Percentiles rank a stretch among this genome's conserved stretches.
These are phyloP conservation scores for Dictyostelium discoideum DNA, from an alignment of 78 protist genomes.

Conservation along the genomic window DNA sequence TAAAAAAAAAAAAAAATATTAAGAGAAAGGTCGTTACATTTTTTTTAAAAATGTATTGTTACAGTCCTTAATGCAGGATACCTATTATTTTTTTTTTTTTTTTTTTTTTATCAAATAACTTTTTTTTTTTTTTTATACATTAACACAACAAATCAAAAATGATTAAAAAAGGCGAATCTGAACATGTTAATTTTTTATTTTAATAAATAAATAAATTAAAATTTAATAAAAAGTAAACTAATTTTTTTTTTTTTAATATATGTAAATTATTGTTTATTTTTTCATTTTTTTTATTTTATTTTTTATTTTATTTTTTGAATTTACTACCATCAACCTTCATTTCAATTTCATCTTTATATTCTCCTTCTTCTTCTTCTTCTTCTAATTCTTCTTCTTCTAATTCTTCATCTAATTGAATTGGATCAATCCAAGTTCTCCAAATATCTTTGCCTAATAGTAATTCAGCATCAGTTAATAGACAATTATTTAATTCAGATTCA, in stretches of 20 bases:
- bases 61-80: neutral
- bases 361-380: neutral
- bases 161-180: neutral
- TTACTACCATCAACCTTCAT: no score
- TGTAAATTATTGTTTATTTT: no score
- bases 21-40: neutral
- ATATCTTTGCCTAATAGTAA: slow-evolving; percentile 27
- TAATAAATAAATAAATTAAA: no score
- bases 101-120: neutral
- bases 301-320: no score
- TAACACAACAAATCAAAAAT: neutral
- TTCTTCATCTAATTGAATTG: slow-evolving; percentile 43
- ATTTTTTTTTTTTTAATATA: no score
- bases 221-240: no score
- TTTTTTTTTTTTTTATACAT: neutral
- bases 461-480: slow-evolving; percentile 90
- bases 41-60: neutral
- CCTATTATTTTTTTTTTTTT: neutral
- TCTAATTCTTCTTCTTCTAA: neutral
- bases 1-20: no score
- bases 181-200: neutral
- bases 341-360: no score
- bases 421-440: slow-evolving; percentile 70
- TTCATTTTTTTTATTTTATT: no score
- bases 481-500: slow-evolving; percentile 63